A percentile compares a stretch with the other conserved stretches of the same genome.
These are phyloP conservation scores for Exophiala sp. DNA, from an alignment of 2,329 filamentous ascomycete genomes.

Conservation along the genomic window DNA sequence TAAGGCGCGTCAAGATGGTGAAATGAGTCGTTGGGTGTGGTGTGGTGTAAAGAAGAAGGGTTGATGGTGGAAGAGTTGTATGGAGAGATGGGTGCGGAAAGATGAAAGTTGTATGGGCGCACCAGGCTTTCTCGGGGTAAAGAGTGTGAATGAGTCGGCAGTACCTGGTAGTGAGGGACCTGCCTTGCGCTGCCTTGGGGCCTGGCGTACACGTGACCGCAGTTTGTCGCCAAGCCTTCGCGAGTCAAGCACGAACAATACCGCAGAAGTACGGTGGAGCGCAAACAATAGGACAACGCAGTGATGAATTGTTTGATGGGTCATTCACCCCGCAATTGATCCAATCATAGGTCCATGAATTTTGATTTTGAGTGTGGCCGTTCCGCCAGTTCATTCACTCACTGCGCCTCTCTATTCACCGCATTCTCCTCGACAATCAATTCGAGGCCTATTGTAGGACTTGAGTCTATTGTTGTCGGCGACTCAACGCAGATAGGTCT, in stretches of 20 bases:
- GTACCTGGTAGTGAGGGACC: neutral
- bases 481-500: slow-evolving; percentile 6
- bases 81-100: slow-evolving; percentile 13
- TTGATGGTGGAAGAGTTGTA: slow-evolving; percentile 8
- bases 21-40: neutral
- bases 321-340: neutral
- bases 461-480: slow-evolving; percentile 12
- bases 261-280: neutral
- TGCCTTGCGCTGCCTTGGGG: neutral
- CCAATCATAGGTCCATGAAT: slow-evolving; percentile 18
- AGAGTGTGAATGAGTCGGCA: slow-evolving; percentile 9
- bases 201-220: neutral
- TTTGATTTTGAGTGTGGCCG: slow-evolving; percentile 16
- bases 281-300: neutral
- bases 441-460: slow-evolving; percentile 10
- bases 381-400: slow-evolving; percentile 6
- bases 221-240: neutral
- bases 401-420: slow-evolving; percentile 12
- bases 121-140: slow-evolving; percentile 15
- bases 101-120: slow-evolving; percentile 18
- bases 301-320: neutral
- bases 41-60: neutral
- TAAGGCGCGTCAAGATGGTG: slow-evolving; percentile 10
- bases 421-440: slow-evolving; percentile 16
- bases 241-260: neutral